Evolutionary conservation across 2,329 filamentous ascomycete genomes (phyloP), one percentile per base, ranked within the genome.

Genomic region (Penicillium sp.): DNA sequence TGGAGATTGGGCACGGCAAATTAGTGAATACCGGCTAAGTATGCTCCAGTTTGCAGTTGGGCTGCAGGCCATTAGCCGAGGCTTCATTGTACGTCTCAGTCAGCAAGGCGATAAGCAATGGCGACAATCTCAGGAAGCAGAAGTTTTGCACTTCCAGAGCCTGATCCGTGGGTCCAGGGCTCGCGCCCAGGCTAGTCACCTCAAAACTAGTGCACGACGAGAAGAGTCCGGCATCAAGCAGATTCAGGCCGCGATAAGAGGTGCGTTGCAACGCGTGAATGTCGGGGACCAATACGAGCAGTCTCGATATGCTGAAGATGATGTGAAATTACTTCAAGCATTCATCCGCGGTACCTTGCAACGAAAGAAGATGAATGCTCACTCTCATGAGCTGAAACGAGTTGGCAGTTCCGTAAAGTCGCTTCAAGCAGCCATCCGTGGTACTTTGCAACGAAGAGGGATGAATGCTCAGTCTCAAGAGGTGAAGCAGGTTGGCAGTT

Each of bases 1-100:
- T 57, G 95, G 92, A 51, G 91, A 95, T 66, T 96, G 90, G 76
- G 84, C 90, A 2, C 82, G 93, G 44, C 91, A 97, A 71, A 84
- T 97, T 55, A 84, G 88, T 62, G 84, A 85, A 59, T 97, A 97
- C 74, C 85, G 89, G 46, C 78, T 94, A 55, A 85, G 87, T 62
- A 97, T 96, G 92, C 84, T 85, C 54, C 82, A 78, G 20, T 96
- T 96, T 69, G 90, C 92, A 2, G 79, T 89, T 29, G 81, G 85
- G 59, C 81, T 97, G 18, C 94, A 99, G 73, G 92, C 90, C 59
- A 82, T 85, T 6, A 84, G 85, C 4, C 86, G 93, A 46, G 93
- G 91, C 4, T 89, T 89, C 69, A 77, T 97, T 38, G 81, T 87
- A 24, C 85, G 94, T 58, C 82, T 79, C 49, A 81, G 81, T 38